Evolutionary conservation across 129 eudicot genomes (phyloP).

Genomic region (Heracleum sosnowskyi): DNA sequence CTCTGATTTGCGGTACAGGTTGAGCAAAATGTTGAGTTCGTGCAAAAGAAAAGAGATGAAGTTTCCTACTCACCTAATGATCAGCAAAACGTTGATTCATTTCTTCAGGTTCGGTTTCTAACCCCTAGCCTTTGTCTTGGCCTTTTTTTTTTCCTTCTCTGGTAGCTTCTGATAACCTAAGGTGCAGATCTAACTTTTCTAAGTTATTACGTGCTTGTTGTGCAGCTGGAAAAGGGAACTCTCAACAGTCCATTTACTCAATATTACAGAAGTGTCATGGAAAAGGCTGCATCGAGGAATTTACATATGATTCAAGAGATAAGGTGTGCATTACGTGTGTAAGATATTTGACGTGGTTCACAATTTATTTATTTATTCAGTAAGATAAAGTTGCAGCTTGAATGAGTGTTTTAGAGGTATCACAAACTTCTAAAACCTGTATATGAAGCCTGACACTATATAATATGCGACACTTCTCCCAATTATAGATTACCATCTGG

Average conservation of each 20-base stretch:
- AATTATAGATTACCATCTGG: neutral
- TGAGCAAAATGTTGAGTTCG: constrained; percentile 78
- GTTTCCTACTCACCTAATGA: constrained; percentile 89
- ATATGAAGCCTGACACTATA: neutral
- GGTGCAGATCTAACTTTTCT: constrained; percentile 5
- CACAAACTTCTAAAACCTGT: neutral
- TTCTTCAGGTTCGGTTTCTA: constrained; percentile 59
- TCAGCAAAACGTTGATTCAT: constrained; percentile 62
- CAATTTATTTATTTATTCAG: neutral
- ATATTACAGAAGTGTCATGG: constrained; percentile 68
- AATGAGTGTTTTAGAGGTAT: neutral
- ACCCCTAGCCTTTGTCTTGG: neutral
- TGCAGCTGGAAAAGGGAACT: constrained; percentile 75
- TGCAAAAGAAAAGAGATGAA: constrained; percentile 90
- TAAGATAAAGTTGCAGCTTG: neutral
- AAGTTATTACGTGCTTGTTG: neutral
- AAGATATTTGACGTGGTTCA: neutral
- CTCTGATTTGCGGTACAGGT: constrained; percentile 32
- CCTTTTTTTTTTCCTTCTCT: neutral
- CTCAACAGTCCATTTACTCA: constrained; percentile 58
- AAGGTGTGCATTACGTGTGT: constrained; percentile 21
- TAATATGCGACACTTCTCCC: neutral
- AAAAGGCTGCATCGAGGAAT: constrained; percentile 62
- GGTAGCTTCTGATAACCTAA: neutral
- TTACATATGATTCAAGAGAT: constrained; percentile 20